These are phyloP conservation scores for Tulasnella sp. DNA, from an alignment of 768 basidiomycete genomes.

Conservation along the genomic window DNA sequence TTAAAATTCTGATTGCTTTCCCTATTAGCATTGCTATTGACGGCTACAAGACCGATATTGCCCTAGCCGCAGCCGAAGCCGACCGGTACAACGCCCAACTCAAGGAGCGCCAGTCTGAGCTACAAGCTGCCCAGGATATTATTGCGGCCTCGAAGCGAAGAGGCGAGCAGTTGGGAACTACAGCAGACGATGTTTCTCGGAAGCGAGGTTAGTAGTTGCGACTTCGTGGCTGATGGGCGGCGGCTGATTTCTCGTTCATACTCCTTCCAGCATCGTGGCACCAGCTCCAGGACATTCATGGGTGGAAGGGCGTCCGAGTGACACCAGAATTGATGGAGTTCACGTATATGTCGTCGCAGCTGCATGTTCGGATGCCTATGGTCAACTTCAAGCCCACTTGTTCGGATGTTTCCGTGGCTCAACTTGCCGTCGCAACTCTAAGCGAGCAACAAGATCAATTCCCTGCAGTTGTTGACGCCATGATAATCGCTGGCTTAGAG, in stretches of 20 bases:
- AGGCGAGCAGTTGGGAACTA: constrained; percentile 25
- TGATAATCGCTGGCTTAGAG: constrained; percentile 2
- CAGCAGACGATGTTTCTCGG: constrained; percentile 17
- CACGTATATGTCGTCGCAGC: not conserved
- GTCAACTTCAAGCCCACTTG: not conserved
- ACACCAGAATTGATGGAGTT: constrained; percentile 16
- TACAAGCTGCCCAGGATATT: constrained; percentile 18
- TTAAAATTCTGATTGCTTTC: not conserved
- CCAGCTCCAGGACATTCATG: constrained; percentile 21
- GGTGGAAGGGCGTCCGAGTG: constrained; percentile 20
- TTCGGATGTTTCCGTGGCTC: not conserved
- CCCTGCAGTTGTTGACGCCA: not conserved
- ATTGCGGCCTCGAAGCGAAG: constrained; percentile 15
- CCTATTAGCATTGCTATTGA: constrained; percentile 25
- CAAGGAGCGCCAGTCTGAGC: constrained; percentile 19
- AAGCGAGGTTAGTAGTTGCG: not conserved
- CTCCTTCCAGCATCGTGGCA: constrained; percentile 11
- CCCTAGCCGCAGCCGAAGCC: constrained; percentile 16
- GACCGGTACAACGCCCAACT: constrained; percentile 17
- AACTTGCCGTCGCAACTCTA: not conserved
- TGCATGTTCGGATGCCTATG: constrained; percentile 10
- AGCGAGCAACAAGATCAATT: constrained; percentile 1
- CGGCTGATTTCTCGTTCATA: not conserved
- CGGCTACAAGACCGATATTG: constrained; percentile 26
- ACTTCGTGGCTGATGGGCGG: not conserved